Evolutionary conservation across 31 red algal genomes (phyloP).

Genomic region (Bonnemaisonia californica): DNA sequence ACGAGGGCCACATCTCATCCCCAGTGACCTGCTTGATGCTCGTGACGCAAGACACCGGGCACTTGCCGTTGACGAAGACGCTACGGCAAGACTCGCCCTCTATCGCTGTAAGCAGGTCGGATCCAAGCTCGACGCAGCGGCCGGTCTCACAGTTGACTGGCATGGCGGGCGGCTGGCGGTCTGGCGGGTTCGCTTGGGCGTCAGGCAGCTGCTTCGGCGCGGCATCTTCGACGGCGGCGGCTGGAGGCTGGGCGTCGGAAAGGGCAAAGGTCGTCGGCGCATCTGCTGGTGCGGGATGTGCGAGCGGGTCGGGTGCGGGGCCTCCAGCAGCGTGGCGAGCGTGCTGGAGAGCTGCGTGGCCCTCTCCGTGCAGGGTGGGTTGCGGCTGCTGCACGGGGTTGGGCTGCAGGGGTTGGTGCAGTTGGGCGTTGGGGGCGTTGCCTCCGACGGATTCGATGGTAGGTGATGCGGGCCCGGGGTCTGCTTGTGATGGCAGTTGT

Average conservation of each 20-base stretch:
- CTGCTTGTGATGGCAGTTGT: too few species aligned
- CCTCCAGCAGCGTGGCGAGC: not conserved
- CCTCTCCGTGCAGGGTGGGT: not conserved
- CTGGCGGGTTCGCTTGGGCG: not conserved
- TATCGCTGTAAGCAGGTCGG: conserved; percentile 31
- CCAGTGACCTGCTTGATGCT: conserved; percentile 2
- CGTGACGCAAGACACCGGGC: conserved; percentile 25
- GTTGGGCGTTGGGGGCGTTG: too few species aligned
- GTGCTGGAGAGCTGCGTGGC: not conserved
- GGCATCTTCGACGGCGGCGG: not conserved
- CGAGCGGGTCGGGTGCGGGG: not conserved
- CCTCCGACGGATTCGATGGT: too few species aligned
- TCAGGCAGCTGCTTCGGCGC: too few species aligned
- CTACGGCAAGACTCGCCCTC: conserved; percentile 40
- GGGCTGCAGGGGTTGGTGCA: too few species aligned
- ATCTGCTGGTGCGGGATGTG: too few species aligned
- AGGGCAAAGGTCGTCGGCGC: too few species aligned
- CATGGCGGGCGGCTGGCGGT: not conserved
- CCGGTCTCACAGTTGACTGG: conserved; percentile 8
- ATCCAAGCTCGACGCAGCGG: conserved; percentile 34
- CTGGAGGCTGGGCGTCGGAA: too few species aligned
- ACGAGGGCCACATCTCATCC: conserved; percentile 41
- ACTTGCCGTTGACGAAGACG: conserved; percentile 42
- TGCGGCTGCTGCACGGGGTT: too few species aligned
- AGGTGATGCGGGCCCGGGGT: too few species aligned